Percentiles rank a stretch among this genome's conserved stretches.
Evolutionary conservation across 2,329 filamentous ascomycete species (phyloP).

Genomic region (Trichoderma afroharzianum): DNA sequence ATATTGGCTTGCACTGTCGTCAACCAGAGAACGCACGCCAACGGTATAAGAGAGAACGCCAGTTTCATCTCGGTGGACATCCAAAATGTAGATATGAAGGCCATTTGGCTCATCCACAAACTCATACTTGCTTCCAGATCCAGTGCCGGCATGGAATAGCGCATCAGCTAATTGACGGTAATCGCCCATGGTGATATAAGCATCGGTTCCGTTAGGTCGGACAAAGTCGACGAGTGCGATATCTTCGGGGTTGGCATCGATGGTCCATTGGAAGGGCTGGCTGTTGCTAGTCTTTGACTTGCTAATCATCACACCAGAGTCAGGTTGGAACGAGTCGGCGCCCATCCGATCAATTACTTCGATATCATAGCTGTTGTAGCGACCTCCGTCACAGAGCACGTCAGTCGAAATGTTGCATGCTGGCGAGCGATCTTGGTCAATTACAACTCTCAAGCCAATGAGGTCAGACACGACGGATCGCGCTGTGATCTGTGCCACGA

Average conservation of each 20-base stretch:
- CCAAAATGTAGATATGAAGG: constrained; percentile 49
- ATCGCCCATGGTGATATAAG: constrained; percentile 49
- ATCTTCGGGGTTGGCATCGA: constrained; percentile 53
- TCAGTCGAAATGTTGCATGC: constrained; percentile 40
- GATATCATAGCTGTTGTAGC: constrained; percentile 49
- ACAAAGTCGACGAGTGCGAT: constrained; percentile 48
- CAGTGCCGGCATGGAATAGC: constrained; percentile 51
- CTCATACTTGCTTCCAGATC: constrained; percentile 49
- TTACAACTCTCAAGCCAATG: constrained; percentile 46
- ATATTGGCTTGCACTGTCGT: constrained; percentile 22
- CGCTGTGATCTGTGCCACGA: constrained; percentile 46
- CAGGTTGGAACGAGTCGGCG: constrained; percentile 49
- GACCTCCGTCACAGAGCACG: constrained; percentile 48
- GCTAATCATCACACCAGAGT: constrained; percentile 51
- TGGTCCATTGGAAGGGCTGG: constrained; percentile 51
- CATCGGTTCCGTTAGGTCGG: constrained; percentile 44
- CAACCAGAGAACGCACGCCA: constrained; percentile 42
- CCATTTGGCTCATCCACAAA: constrained; percentile 44
- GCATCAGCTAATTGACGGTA: constrained; percentile 52
- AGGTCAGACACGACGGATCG: constrained; percentile 42
- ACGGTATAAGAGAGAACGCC: constrained; percentile 48
- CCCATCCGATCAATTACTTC: constrained; percentile 54
- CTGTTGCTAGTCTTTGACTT: constrained; percentile 44
- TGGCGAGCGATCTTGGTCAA: constrained; percentile 44
- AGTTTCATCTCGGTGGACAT: constrained; percentile 37